A percentile compares a stretch with the other conserved stretches of the same genome.
Conservation (phyloP, 2,329 filamentous ascomycete species). For the Arthrobotrys sinensis region DNA sequence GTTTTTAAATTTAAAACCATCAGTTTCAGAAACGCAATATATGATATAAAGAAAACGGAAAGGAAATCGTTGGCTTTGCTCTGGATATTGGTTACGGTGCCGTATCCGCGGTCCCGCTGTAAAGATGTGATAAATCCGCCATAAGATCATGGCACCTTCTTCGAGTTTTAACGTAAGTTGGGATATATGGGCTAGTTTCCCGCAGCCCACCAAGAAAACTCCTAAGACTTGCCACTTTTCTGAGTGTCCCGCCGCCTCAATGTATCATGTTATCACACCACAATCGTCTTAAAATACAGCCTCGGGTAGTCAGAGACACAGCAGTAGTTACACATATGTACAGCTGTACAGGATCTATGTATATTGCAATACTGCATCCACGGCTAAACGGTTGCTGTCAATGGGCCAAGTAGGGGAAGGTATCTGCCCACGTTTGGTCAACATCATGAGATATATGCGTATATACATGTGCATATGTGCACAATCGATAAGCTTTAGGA, state of each 20-base stretch:
- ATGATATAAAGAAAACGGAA: neutral
- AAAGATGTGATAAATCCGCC: neutral
- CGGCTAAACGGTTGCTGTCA: constrained; percentile 10
- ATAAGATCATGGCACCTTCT: neutral
- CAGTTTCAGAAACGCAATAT: constrained; percentile 5
- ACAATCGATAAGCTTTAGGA: constrained; percentile 9
- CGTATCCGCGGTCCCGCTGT: neutral
- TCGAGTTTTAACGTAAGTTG: constrained; percentile 2
- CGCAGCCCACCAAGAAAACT: constrained; percentile 20
- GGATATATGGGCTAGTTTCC: neutral
- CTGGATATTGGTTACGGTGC: no score
- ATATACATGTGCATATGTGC: no score
- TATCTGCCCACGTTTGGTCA: neutral
- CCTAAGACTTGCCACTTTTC: constrained; percentile 21
- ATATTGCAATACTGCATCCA: constrained; percentile 9
- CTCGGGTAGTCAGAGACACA: neutral
- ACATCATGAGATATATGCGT: neutral
- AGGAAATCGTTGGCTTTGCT: neutral
- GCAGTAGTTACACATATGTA: neutral
- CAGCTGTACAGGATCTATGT: neutral
- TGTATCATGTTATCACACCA: constrained; percentile 24
- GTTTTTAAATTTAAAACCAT: constrained; percentile 7
- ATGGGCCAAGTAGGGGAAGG: neutral
- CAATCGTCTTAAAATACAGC: constrained; percentile 4
- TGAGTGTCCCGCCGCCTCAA: constrained; percentile 1